These are phyloP conservation scores for Talaromyces adpressus DNA, from an alignment of 495 filamentous ascomycete genomes.

Conservation along the genomic window DNA sequence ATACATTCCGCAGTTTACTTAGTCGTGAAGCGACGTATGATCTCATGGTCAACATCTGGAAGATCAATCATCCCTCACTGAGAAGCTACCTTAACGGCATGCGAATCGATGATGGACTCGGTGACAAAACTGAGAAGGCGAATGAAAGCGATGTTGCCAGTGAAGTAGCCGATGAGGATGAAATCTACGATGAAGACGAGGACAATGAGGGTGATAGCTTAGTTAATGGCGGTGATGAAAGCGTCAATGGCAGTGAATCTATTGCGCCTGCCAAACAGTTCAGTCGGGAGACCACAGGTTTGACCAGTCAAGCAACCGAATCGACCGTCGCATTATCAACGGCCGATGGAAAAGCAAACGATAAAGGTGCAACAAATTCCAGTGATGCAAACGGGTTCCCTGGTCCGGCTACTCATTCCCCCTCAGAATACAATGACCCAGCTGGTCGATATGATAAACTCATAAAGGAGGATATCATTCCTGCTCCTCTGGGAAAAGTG, in stretches of 20 bases:
- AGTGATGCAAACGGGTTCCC: conserved; percentile 59
- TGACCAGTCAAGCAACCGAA: conserved; percentile 27
- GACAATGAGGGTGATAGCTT: conserved; percentile 58
- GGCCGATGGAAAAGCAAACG: conserved; percentile 43
- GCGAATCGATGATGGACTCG: conserved; percentile 67
- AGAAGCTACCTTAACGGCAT: conserved; percentile 86
- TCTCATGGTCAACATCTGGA: conserved; percentile 96
- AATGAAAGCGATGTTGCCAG: conserved; percentile 54
- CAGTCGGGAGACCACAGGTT: conserved; percentile 60
- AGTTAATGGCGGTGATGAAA: conserved; percentile 53
- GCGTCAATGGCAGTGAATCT: conserved; percentile 52
- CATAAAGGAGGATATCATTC: conserved; percentile 77
- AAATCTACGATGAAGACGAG: conserved; percentile 71
- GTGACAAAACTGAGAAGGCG: conserved; percentile 83
- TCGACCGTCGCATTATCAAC: conserved; percentile 15
- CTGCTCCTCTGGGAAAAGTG: conserved; percentile 86
- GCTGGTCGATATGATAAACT: conserved; percentile 75
- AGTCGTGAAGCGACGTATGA: conserved; percentile 96
- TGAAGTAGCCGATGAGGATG: conserved; percentile 55
- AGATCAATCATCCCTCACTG: conserved; percentile 84
- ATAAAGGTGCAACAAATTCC: conserved; percentile 44
- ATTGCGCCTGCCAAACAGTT: conserved; percentile 46
- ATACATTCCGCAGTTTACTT: conserved; percentile 91
- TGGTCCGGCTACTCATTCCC: conserved; percentile 72
- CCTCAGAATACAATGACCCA: conserved; percentile 75